Evolutionary conservation across 2,329 filamentous ascomycete species (phyloP).

Genomic region (Fonsecaea monophora): DNA sequence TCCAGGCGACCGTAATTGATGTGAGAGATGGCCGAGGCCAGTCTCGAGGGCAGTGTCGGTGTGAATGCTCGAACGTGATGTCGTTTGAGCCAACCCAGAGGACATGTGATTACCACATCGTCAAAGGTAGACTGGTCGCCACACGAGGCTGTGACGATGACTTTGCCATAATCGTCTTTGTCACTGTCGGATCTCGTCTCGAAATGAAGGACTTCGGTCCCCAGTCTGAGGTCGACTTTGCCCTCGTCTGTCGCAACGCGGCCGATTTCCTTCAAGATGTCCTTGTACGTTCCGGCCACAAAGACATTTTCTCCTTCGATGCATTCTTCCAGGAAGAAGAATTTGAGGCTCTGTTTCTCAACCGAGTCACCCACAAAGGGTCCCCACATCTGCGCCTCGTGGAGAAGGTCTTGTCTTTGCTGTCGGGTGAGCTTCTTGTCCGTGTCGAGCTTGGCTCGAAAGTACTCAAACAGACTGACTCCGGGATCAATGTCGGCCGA

Average conservation of each 20-base stretch:
- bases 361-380: conserved; percentile 68
- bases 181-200: conserved; percentile 38
- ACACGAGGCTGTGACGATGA: conserved; percentile 52
- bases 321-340: conserved; percentile 71
- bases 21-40: conserved; percentile 55
- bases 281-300: conserved; percentile 66
- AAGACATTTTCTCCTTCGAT: conserved; percentile 71
- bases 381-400: conserved; percentile 67
- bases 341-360: conserved; percentile 66
- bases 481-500: conserved; percentile 58
- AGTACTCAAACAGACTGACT: conserved; percentile 64
- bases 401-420: conserved; percentile 52
- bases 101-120: conserved; percentile 60
- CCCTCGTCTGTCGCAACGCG: conserved; percentile 56
- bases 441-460: conserved; percentile 58
- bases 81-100: conserved; percentile 61
- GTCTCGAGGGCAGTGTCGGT: conserved; percentile 51
- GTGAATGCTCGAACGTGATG: conserved; percentile 54
- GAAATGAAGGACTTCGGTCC: conserved; percentile 52
- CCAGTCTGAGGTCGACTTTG: conserved; percentile 53
- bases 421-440: conserved; percentile 50
- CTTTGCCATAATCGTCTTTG: conserved; percentile 43
- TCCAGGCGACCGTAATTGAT: conserved; percentile 57
- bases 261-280: conserved; percentile 62
- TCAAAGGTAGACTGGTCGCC: conserved; percentile 53